Conservation (phyloP, 108 stramenopile genomes). For the Cyclotella sp. region DNA sequence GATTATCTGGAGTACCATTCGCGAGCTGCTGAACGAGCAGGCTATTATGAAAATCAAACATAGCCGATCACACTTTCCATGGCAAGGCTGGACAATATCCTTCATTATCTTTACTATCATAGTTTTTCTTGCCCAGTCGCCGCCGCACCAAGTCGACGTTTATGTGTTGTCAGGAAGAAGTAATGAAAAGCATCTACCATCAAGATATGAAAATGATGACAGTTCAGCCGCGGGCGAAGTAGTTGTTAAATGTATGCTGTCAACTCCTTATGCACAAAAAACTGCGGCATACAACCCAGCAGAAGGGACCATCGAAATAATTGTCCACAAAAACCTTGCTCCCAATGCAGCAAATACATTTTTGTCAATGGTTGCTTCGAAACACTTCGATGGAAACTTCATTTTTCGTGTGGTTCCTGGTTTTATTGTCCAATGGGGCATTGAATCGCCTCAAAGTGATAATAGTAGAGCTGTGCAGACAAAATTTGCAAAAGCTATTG, state of each 20-base stretch:
- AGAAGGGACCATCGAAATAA: slow-evolving; percentile 29
- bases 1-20: too few species aligned
- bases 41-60: too few species aligned
- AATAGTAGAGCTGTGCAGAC: background rate
- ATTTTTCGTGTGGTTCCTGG: slow-evolving; percentile 44
- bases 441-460: slow-evolving; percentile 22
- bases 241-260: slow-evolving; percentile 37
- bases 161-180: background rate
- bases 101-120: slow-evolving; percentile 15
- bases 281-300: slow-evolving; percentile 20
- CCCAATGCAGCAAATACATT: slow-evolving; percentile 47
- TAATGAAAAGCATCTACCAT: background rate
- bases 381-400: slow-evolving; percentile 47
- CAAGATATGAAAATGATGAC: background rate
- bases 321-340: slow-evolving; percentile 36
- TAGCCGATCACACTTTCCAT: background rate
- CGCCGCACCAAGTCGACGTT: background rate
- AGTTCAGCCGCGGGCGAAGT: slow-evolving; percentile 12
- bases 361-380: slow-evolving; percentile 31
- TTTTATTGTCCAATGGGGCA: slow-evolving; percentile 51
- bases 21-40: too few species aligned
- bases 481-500: slow-evolving; percentile 22
- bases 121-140: slow-evolving; percentile 11
- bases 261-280: slow-evolving; percentile 29
- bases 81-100: slow-evolving; percentile 25